Percentiles rank a stretch among this genome's conserved stretches.
phyloP scores from a whole-genome alignment of 2,329 filamentous ascomycete species.

The Xylariales sp. region DNA sequence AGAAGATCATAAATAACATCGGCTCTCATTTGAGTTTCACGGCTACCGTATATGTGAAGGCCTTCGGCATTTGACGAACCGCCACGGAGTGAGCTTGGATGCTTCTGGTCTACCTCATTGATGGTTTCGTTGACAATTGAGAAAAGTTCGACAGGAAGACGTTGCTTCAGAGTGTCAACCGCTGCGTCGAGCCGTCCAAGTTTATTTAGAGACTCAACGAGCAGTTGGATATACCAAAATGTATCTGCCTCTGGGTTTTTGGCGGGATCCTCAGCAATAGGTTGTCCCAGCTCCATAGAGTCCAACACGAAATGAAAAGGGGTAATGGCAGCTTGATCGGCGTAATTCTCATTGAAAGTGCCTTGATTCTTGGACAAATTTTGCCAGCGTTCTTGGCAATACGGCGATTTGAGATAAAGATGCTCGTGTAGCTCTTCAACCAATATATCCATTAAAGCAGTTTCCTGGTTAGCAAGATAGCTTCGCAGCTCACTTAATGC shows the following conservation, averaged over 20 bases:
- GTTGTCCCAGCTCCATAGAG: constrained; percentile 53
- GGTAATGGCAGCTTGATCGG: constrained; percentile 38
- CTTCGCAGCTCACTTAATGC: constrained; percentile 79
- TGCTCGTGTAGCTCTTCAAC: constrained; percentile 98
- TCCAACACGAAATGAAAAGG: constrained; percentile 60
- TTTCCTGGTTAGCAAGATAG: constrained; percentile 92
- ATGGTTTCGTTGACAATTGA: constrained; percentile 92
- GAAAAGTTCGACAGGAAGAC: constrained; percentile 90
- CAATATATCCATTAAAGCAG: constrained; percentile 84
- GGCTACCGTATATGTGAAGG: constrained; percentile 59
- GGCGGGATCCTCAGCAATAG: constrained; percentile 78
- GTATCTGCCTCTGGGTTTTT: constrained; percentile 95
- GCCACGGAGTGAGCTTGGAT: constrained; percentile 74
- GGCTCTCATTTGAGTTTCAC: constrained; percentile 71
- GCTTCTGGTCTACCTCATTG: constrained; percentile 85
- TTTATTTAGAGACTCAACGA: constrained; percentile 87
- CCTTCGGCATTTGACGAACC: constrained; percentile 48
- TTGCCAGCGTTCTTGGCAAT: constrained; percentile 96
- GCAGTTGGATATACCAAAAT: constrained; percentile 83
- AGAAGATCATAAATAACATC: constrained; percentile 88
- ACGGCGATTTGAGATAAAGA: constrained; percentile 94
- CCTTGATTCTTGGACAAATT: constrained; percentile 66
- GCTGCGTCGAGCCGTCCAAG: constrained; percentile 81
- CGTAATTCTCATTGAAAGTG: constrained; percentile 39
- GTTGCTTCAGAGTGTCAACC: constrained; percentile 86